Evolutionary conservation across 176 grass and related monocot genomes (phyloP).

Genomic region (Cymbopogon citratus): DNA sequence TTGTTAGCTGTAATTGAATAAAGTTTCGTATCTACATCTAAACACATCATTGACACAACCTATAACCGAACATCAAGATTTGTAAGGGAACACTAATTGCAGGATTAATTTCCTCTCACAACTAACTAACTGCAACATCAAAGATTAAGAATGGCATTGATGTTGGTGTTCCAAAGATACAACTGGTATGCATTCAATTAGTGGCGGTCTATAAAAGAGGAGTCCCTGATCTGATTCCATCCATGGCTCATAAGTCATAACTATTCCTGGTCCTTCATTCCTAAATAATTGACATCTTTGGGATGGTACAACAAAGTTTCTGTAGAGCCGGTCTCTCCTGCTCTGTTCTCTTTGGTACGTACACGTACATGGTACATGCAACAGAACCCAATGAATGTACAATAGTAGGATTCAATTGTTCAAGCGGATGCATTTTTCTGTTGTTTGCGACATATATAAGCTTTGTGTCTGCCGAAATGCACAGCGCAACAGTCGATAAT

Average conservation of each 20-base stretch:
- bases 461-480: not conserved
- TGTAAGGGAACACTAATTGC: not conserved
- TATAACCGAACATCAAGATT: not conserved
- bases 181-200: slow-evolving; percentile 8
- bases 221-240: not conserved
- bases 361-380: too few species aligned
- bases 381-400: not conserved
- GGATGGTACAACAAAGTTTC: not conserved
- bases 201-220: slow-evolving; percentile 3
- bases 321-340: not conserved
- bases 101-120: not conserved
- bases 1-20: not conserved
- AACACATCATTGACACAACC: not conserved
- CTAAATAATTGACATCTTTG: not conserved
- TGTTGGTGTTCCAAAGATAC: slow-evolving; percentile 1
- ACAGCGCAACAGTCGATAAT: not conserved
- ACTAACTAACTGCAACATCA: not conserved
- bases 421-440: not conserved
- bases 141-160: not conserved
- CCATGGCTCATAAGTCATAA: not conserved
- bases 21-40: not conserved
- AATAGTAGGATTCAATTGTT: not conserved
- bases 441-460: not conserved
- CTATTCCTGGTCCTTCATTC: not conserved
- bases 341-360: not conserved